Base-by-base conservation (phyloP, 2,329 filamentous ascomycete species). In the Diaporthe amygdali region DNA sequence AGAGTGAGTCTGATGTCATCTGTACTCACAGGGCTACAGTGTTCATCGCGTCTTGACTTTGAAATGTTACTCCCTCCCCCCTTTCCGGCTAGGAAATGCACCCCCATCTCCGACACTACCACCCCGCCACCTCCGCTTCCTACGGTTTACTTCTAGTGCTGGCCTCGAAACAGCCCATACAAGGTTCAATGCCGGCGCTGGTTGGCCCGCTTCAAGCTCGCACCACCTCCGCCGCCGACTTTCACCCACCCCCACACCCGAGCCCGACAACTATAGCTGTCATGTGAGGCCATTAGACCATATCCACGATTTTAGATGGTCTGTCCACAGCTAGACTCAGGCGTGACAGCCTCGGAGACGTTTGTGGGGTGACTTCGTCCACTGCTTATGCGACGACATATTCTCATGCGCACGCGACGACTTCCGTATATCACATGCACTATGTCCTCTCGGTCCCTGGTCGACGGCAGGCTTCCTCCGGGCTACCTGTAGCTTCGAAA, bases 161-260 rank as follows among this genome's bases (percentile, higher is more conserved):
- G 25, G 22, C 8, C 27, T 63, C 10, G 14, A 34, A 46, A 47
- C 39, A 46, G 25, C 37, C 17, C n/a, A 27, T 15, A n/a, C 27
- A 10, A 47, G 20, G 27, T 47, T 34, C 8, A 34, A 47, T 12
- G 12, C n/a, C n/a, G 6, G 46, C 55, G 9, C 30, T 70, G 32
- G 49, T 68, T 51, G 69, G 69, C 52, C 37, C 63, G 69, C 63
- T 68, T 71, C 41, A 39, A 10, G 69, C 44, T 52, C 20, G 41
- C 8, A 61, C 63, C 69, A 71, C 69, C 69, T 61, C 69, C 69
- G 44, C 69, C 20, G 51, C 69, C 69, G 69, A 68, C 27, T n/a
- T 3, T 12, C 9, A 39, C 39, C 39, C 68, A 70, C 52, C 69
- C 69, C 69, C 69, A 68, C 69, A 61, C 7, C 61, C 69, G 44